A percentile compares a stretch with the other conserved stretches of the same genome.
These are phyloP conservation scores for Ustilago bromivora DNA, from an alignment of 1,284 basidiomycete genomes.

Conservation along the genomic window DNA sequence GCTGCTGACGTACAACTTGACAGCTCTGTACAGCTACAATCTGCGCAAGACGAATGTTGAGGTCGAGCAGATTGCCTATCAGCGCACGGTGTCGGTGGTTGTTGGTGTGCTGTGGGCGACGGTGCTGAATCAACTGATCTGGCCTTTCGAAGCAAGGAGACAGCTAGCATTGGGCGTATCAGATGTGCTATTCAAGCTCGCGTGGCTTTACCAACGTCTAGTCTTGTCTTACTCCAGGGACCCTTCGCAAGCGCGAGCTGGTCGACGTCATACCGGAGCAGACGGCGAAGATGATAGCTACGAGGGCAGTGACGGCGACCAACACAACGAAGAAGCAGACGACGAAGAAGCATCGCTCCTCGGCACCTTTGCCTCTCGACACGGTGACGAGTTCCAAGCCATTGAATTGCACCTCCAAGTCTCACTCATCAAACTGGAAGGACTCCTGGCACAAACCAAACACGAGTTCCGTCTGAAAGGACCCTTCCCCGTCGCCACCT, in stretches of 20 bases:
- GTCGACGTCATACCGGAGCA: not conserved
- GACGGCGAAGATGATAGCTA: slow-evolving; percentile 17
- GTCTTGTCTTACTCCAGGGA: slow-evolving; percentile 62
- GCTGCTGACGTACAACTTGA: slow-evolving; percentile 80
- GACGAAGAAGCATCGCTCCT: slow-evolving; percentile 55
- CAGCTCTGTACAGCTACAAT: slow-evolving; percentile 81
- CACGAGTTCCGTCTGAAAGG: slow-evolving; percentile 91
- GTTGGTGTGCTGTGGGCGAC: slow-evolving; percentile 89
- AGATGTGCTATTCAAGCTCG: slow-evolving; percentile 73
- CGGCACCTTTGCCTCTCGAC: slow-evolving; percentile 23
- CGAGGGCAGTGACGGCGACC: not conserved
- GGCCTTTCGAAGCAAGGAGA: slow-evolving; percentile 90
- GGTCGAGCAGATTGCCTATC: slow-evolving; percentile 79
- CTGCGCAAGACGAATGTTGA: slow-evolving; percentile 78
- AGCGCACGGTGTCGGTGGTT: slow-evolving; percentile 84
- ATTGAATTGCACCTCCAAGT: slow-evolving; percentile 95
- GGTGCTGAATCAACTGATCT: slow-evolving; percentile 88
- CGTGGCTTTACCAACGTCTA: slow-evolving; percentile 63
- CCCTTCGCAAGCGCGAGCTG: slow-evolving; percentile 15
- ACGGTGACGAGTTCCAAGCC: slow-evolving; percentile 57
- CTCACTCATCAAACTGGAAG: slow-evolving; percentile 78
- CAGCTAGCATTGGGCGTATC: slow-evolving; percentile 86
- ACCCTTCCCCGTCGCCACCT: slow-evolving; percentile 75
- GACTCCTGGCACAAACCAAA: slow-evolving; percentile 83
- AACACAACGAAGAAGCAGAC: slow-evolving; percentile 12